Conservation (phyloP, 1,139 yeast genomes). For the Ogataea hybrid region DNA sequence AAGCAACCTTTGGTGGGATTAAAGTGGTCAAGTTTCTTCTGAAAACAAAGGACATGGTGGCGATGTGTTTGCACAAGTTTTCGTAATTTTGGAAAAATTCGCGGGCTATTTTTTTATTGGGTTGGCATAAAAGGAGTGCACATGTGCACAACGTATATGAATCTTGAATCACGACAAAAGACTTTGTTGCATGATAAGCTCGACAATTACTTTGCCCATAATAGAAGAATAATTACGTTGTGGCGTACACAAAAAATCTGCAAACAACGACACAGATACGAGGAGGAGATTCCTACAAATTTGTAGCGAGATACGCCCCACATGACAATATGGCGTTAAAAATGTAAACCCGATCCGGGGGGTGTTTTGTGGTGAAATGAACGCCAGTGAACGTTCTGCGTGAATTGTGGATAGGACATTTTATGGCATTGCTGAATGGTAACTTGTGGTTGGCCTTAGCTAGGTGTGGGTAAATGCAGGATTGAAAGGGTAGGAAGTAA, state of each 20-base stretch:
- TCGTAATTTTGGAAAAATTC: conserved; percentile 2
- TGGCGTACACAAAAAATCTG: neutral
- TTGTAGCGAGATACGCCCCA: neutral
- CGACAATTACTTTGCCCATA: neutral
- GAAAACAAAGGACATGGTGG: conserved; percentile 72
- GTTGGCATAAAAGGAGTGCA: conserved; percentile 7
- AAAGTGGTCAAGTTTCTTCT: conserved; percentile 94
- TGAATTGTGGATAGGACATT: neutral
- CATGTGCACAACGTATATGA: neutral
- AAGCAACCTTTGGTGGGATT: conserved; percentile 98
- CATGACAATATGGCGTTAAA: neutral
- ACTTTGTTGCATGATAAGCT: neutral
- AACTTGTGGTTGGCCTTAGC: neutral
- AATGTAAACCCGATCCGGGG: neutral
- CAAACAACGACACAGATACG: neutral
- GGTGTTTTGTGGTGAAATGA: neutral
- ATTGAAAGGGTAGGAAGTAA: neutral
- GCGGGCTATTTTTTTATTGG: conserved; percentile 8
- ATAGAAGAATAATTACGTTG: neutral
- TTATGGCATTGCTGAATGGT: neutral
- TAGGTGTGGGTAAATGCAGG: conserved; percentile 1
- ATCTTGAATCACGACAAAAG: neutral
- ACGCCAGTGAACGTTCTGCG: conserved; percentile 1
- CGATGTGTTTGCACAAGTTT: conserved; percentile 6
- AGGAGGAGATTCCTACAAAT: neutral